Evolutionary conservation across 1,139 yeast genomes (phyloP).

Genomic region (Debaryomyces sp.): DNA sequence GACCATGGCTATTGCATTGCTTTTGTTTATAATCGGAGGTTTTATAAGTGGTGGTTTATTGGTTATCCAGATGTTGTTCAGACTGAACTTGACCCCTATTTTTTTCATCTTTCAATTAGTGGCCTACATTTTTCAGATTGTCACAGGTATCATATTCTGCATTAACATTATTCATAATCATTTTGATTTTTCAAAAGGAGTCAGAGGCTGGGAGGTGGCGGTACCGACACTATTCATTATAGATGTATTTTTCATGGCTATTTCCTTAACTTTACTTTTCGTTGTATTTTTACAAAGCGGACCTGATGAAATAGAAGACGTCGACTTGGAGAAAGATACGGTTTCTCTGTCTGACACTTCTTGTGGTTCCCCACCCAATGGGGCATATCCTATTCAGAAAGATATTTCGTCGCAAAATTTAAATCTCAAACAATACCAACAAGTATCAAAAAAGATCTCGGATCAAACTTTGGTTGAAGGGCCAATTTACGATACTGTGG

Average conservation of each 20-base stretch:
- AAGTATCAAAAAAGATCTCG: slow-evolving; percentile 12
- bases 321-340: slow-evolving; percentile 1
- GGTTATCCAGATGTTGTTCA: neutral
- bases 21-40: slow-evolving; percentile 2
- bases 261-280: slow-evolving; percentile 8
- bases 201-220: slow-evolving; percentile 12
- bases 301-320: neutral
- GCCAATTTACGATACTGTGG: slow-evolving; percentile 4
- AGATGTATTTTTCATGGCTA: slow-evolving; percentile 12
- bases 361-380: neutral
- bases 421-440: neutral
- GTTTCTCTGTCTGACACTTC: neutral
- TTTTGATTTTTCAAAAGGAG: slow-evolving; percentile 2
- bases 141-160: slow-evolving; percentile 22
- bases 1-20: neutral
- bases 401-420: neutral
- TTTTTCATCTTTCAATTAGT: slow-evolving; percentile 9
- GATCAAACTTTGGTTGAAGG: slow-evolving; percentile 13
- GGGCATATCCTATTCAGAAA: neutral
- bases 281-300: neutral
- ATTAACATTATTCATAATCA: slow-evolving; percentile 15
- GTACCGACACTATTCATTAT: slow-evolving; percentile 15
- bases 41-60: neutral
- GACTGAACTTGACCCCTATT: neutral
- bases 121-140: slow-evolving; percentile 18